phyloP scores from a whole-genome alignment of 2,329 filamentous ascomycete species.

The Xylaria sp. region DNA sequence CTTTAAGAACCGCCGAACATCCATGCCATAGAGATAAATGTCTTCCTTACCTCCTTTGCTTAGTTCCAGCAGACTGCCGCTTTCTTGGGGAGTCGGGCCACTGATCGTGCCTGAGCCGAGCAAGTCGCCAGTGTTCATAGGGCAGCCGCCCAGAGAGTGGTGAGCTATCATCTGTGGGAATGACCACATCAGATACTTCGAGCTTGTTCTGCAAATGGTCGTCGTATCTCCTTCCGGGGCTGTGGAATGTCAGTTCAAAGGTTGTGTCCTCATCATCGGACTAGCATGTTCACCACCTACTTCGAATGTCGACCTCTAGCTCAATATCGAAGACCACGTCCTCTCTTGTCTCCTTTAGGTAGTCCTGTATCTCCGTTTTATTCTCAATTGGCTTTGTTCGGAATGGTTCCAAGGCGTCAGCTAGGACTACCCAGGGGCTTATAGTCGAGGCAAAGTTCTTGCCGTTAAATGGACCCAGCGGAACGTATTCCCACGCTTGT shows the following conservation, averaged over 20 bases:
- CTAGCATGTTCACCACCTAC: constrained; percentile 51
- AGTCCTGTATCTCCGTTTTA: constrained; percentile 51
- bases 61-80: constrained; percentile 60
- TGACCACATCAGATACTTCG: constrained; percentile 79
- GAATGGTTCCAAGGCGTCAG: constrained; percentile 76
- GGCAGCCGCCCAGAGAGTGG: constrained; percentile 80
- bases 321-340: constrained; percentile 75
- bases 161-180: constrained; percentile 87
- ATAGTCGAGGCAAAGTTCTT: constrained; percentile 87
- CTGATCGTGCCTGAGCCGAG: constrained; percentile 82
- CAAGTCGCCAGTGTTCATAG: constrained; percentile 77
- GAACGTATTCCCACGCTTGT: constrained; percentile 86
- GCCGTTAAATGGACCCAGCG: constrained; percentile 82
- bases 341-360: constrained; percentile 68
- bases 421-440: constrained; percentile 81
- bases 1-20: constrained; percentile 57
- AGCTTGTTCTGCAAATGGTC: constrained; percentile 69
- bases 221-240: constrained; percentile 62
- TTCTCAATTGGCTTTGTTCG: constrained; percentile 51
- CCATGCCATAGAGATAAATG: constrained; percentile 54
- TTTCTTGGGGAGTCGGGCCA: constrained; percentile 53
- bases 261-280: not conserved
- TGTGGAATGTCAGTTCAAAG: constrained; percentile 39
- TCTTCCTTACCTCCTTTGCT: constrained; percentile 59
- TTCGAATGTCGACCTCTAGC: constrained; percentile 72